phyloP scores from a whole-genome alignment of 2,329 filamentous ascomycete species.

The Colletotrichum cuscutae region DNA sequence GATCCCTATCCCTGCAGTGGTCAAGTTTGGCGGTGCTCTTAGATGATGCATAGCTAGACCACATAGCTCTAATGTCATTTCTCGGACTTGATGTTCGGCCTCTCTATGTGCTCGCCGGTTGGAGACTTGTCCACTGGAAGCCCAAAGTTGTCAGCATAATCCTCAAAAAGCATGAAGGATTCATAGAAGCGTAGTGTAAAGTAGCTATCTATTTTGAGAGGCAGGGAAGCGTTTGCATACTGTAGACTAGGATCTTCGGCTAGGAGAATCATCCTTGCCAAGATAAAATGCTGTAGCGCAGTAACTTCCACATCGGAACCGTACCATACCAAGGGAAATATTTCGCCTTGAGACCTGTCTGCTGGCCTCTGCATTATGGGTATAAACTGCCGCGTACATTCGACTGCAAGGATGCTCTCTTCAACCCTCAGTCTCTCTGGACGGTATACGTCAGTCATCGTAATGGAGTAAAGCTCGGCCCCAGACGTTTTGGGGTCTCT shows the following conservation, averaged over 20 bases:
- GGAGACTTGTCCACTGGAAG: constrained; percentile 36
- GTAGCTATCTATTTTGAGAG: too few species aligned
- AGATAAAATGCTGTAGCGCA: constrained; percentile 51
- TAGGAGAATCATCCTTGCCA: constrained; percentile 51
- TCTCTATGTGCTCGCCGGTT: constrained; percentile 43
- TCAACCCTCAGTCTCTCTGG: not conserved
- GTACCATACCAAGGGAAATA: constrained; percentile 53
- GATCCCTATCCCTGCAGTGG: constrained; percentile 52
- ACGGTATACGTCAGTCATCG: not conserved
- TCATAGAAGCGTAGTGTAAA: too few species aligned
- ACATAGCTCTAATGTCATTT: constrained; percentile 50
- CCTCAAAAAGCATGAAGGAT: not conserved
- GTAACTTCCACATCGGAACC: constrained; percentile 51
- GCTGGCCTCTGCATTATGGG: constrained; percentile 47
- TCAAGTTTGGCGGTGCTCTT: constrained; percentile 48
- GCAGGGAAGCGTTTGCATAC: constrained; percentile 36
- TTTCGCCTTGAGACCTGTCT: constrained; percentile 49
- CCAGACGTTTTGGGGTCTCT: too few species aligned
- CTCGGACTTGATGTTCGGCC: constrained; percentile 50
- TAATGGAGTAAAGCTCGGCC: not conserved
- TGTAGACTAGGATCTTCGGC: constrained; percentile 50
- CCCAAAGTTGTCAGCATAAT: not conserved
- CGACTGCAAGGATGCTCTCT: not conserved
- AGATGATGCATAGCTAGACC: constrained; percentile 53
- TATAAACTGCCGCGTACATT: not conserved